These are phyloP conservation scores for Citrus hindsii DNA, from an alignment of 345 rosid species.

Conservation along the genomic window DNA sequence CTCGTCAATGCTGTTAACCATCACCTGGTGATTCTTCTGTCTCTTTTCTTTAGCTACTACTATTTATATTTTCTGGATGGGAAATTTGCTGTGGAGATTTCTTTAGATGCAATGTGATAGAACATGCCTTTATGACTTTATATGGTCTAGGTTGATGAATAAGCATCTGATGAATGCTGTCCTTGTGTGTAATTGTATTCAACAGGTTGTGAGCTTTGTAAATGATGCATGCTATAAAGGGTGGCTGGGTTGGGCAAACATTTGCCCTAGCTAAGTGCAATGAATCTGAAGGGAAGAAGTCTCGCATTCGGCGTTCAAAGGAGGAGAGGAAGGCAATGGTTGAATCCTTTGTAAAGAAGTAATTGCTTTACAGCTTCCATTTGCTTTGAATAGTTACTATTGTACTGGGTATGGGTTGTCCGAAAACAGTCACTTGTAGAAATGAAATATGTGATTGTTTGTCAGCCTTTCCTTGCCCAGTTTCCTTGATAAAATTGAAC, in stretches of 20 bases:
- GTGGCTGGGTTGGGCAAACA: slow-evolving; percentile 65
- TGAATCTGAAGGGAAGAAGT: slow-evolving; percentile 66
- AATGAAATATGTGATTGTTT: not conserved
- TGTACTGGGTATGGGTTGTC: not conserved
- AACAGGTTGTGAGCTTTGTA: slow-evolving; percentile 10
- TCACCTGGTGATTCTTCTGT: not conserved
- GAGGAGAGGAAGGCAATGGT: slow-evolving; percentile 87
- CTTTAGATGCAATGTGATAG: not conserved
- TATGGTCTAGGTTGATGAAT: not conserved
- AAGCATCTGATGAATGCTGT: not conserved
- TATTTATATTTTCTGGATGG: not conserved
- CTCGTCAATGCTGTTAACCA: not conserved
- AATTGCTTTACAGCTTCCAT: slow-evolving; percentile 18
- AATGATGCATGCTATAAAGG: slow-evolving; percentile 70
- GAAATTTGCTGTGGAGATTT: not conserved
- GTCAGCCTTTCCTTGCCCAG: not conserved
- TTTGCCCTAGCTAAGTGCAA: slow-evolving; percentile 73
- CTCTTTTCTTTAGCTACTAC: not conserved
- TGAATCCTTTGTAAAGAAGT: slow-evolving; percentile 83
- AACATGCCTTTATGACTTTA: not conserved
- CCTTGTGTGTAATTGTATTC: not conserved
- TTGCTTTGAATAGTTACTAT: slow-evolving; percentile 13
- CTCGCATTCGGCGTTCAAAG: slow-evolving; percentile 88
- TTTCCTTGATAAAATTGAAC: not conserved
- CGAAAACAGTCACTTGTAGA: not conserved